These are phyloP conservation scores for Penicillium sp. DNA, from an alignment of 2,329 filamentous ascomycete genomes.

Conservation along the genomic window DNA sequence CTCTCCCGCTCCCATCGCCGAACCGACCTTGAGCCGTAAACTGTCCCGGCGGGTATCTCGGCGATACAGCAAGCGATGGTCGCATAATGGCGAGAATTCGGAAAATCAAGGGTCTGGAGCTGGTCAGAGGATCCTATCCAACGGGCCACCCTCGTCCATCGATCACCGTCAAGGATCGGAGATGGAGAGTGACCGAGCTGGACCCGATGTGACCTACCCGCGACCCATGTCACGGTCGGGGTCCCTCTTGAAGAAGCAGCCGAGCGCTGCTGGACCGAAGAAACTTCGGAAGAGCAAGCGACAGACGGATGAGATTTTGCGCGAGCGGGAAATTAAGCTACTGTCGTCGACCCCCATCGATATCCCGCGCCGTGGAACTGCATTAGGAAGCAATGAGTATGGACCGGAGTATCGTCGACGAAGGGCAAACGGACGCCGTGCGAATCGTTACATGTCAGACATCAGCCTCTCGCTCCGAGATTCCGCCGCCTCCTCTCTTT, in stretches of 20 bases:
- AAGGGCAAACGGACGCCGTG: conserved; percentile 49
- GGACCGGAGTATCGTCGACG: conserved; percentile 51
- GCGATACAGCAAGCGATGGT: conserved; percentile 28
- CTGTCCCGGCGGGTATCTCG: conserved; percentile 31
- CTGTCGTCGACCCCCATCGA: conserved; percentile 67
- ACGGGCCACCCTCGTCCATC: conserved; percentile 15
- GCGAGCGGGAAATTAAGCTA: conserved; percentile 82
- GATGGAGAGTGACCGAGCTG: conserved; percentile 16
- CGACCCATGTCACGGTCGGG: conserved; percentile 41
- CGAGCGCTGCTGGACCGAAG: conserved; percentile 48
- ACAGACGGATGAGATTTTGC: conserved; percentile 65
- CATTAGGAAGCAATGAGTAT: conserved; percentile 48
- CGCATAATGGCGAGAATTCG: conserved; percentile 20
- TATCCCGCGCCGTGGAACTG: conserved; percentile 53
- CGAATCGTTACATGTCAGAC: conserved; percentile 62
- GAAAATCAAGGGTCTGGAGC: conserved; percentile 12
- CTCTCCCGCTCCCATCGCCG: conserved; percentile 17
- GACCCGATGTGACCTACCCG: conserved; percentile 21
- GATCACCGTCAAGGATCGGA: conserved; percentile 19
- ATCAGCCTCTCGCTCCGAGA: conserved; percentile 67
- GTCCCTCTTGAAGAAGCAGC: conserved; percentile 53
- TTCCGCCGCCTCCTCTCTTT: conserved; percentile 71
- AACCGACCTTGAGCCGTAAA: conserved; percentile 25
- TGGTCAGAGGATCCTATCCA: conserved; percentile 8
- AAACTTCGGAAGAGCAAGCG: conserved; percentile 66